Conservation (phyloP, 2,329 filamentous ascomycete genomes). For the Xylariales sp. region DNA sequence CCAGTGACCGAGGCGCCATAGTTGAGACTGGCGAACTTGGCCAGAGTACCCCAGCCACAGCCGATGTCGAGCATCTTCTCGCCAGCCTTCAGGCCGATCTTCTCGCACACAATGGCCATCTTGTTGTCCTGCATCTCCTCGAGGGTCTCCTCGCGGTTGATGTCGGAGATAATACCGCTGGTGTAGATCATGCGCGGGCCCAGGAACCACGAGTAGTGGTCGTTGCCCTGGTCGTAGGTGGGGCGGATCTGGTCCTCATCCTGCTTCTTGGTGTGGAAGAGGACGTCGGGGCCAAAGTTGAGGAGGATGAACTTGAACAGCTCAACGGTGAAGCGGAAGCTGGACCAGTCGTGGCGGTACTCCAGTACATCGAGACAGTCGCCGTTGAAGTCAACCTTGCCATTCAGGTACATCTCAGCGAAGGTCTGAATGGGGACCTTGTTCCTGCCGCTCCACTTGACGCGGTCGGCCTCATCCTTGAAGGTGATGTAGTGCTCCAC, state of each 20-base stretch:
- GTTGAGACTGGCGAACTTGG: conserved; percentile 83
- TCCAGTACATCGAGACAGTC: conserved; percentile 83
- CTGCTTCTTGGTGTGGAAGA: conserved; percentile 85
- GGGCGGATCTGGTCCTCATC: conserved; percentile 95
- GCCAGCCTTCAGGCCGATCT: conserved; percentile 75
- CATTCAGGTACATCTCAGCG: conserved; percentile 92
- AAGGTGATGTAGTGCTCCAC: conserved; percentile 85
- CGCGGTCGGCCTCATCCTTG: conserved; percentile 52
- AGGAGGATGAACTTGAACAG: conserved; percentile 83
- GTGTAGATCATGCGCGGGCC: conserved; percentile 98
- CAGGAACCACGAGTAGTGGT: conserved; percentile 96
- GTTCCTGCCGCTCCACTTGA: conserved; percentile 67
- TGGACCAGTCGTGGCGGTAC: conserved; percentile 92
- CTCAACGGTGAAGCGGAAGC: conserved; percentile 77
- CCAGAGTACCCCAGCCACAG: conserved; percentile 92
- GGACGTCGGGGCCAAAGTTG: conserved; percentile 77
- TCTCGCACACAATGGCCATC: conserved; percentile 86
- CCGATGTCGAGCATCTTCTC: conserved; percentile 87
- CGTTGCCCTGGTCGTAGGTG: conserved; percentile 92
- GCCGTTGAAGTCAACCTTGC: conserved; percentile 87
- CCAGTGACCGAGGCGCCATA: conserved; percentile 80
- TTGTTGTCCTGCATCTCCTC: conserved; percentile 98
- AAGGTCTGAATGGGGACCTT: conserved; percentile 88
- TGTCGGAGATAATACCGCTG: conserved; percentile 82
- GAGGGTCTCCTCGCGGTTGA: conserved; percentile 77